A percentile compares a stretch with the other conserved stretches of the same genome.
phyloP scores from a whole-genome alignment of 2,329 filamentous ascomycete species.

The Botrytis squamosa region DNA sequence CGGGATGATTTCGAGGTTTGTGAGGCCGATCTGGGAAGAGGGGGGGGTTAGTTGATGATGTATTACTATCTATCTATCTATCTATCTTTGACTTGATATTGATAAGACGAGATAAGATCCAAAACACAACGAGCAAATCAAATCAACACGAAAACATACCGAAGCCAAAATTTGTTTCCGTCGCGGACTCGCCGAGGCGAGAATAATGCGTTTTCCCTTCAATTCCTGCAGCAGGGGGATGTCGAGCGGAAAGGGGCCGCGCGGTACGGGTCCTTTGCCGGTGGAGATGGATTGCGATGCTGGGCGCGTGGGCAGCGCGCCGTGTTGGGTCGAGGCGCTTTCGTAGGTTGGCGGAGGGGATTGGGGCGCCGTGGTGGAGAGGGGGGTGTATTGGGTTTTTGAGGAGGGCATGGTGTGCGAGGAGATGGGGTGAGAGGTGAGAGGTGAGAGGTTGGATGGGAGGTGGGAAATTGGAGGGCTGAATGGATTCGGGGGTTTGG shows the following conservation, averaged over 20 bases:
- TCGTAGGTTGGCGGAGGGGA: slow-evolving; percentile 35
- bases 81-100: no score
- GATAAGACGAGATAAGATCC: no score
- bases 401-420: not conserved
- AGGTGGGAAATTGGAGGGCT: not conserved
- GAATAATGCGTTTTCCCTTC: slow-evolving; percentile 75
- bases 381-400: not conserved
- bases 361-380: not conserved
- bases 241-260: slow-evolving; percentile 65
- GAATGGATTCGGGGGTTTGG: not conserved
- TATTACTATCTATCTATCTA: no score
- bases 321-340: slow-evolving; percentile 30
- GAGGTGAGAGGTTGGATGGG: no score
- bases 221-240: slow-evolving; percentile 78
- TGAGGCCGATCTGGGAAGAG: slow-evolving; percentile 71
- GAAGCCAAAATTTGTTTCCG: slow-evolving; percentile 77
- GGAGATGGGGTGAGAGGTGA: not conserved
- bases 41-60: not conserved
- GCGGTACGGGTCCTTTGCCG: slow-evolving; percentile 28
- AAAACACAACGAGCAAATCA: not conserved
- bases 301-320: slow-evolving; percentile 29
- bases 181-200: slow-evolving; percentile 86
- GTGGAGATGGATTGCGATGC: slow-evolving; percentile 22
- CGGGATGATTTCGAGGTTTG: slow-evolving; percentile 78
- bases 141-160: slow-evolving; percentile 42